These are phyloP conservation scores for Penicillium crustosum DNA, from an alignment of 2,329 filamentous ascomycete genomes.

Conservation along the genomic window DNA sequence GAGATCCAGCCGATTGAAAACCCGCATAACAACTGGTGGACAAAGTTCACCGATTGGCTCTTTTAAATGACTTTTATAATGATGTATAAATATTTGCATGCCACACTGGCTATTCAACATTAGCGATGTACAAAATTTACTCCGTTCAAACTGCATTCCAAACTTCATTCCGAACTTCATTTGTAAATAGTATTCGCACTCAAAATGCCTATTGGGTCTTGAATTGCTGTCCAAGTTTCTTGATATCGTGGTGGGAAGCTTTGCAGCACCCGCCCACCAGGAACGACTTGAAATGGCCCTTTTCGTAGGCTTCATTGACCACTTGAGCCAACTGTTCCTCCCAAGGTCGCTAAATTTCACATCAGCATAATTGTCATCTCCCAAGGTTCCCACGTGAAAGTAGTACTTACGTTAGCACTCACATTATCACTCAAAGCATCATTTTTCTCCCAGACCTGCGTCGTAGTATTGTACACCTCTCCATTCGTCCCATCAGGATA, in stretches of 20 bases:
- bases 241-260: slow-evolving; percentile 40
- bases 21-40: slow-evolving; percentile 21
- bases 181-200: not conserved
- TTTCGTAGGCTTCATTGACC: slow-evolving; percentile 32
- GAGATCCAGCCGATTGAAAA: slow-evolving; percentile 24
- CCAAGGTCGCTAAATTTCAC: slow-evolving; percentile 32
- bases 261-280: slow-evolving; percentile 51
- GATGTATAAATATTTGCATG: slow-evolving; percentile 22
- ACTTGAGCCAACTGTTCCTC: slow-evolving; percentile 38
- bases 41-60: slow-evolving; percentile 29
- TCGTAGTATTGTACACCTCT: slow-evolving; percentile 65
- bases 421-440: slow-evolving; percentile 22
- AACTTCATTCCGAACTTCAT: not conserved
- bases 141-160: not conserved
- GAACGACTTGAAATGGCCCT: slow-evolving; percentile 31
- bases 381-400: not conserved
- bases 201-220: not conserved
- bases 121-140: slow-evolving; percentile 4
- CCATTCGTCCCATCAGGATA: slow-evolving; percentile 70
- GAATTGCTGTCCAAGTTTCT: slow-evolving; percentile 29
- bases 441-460: slow-evolving; percentile 57
- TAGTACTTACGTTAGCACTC: not conserved
- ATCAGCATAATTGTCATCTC: slow-evolving; percentile 14
- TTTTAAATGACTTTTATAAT: slow-evolving; percentile 17
- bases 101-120: slow-evolving; percentile 17